phyloP scores from a whole-genome alignment of 2,329 filamentous ascomycete genomes.

The Colletotrichum sp. region DNA sequence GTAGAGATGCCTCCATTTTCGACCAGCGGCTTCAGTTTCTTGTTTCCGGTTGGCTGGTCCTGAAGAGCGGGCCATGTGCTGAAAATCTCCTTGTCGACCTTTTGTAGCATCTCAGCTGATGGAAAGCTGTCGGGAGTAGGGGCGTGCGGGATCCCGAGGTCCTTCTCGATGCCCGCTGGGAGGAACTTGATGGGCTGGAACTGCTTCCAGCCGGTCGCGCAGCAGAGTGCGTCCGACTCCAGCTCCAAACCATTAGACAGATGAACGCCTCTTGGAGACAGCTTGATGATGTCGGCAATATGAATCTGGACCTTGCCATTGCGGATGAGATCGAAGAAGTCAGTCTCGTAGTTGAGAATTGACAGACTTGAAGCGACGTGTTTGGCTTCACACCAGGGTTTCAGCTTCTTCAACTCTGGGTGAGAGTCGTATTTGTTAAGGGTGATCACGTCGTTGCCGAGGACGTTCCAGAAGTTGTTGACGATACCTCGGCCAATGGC shows the following conservation, averaged over 20 bases:
- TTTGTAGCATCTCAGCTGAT: background rate
- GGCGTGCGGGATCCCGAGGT: slow-evolving; percentile 54
- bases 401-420: slow-evolving; percentile 57
- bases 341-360: slow-evolving; percentile 64
- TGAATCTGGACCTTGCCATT: slow-evolving; percentile 57
- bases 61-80: slow-evolving; percentile 8
- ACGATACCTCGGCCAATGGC: slow-evolving; percentile 60
- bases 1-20: slow-evolving; percentile 12
- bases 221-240: slow-evolving; percentile 56
- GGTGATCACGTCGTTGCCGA: slow-evolving; percentile 59
- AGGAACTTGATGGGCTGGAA: slow-evolving; percentile 57
- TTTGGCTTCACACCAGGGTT: slow-evolving; percentile 55
- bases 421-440: slow-evolving; percentile 60
- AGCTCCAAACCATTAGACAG: slow-evolving; percentile 55
- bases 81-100: slow-evolving; percentile 15
- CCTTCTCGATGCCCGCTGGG: slow-evolving; percentile 47
- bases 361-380: slow-evolving; percentile 61
- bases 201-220: slow-evolving; percentile 65
- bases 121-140: slow-evolving; percentile 14
- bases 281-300: slow-evolving; percentile 53
- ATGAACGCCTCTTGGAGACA: slow-evolving; percentile 51
- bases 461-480: slow-evolving; percentile 61
- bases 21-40: slow-evolving; percentile 12
- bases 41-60: slow-evolving; percentile 14
- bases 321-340: slow-evolving; percentile 62